These are phyloP conservation scores for Avena insularis DNA, from an alignment of 176 grass and related monocot genomes.

Conservation along the genomic window DNA sequence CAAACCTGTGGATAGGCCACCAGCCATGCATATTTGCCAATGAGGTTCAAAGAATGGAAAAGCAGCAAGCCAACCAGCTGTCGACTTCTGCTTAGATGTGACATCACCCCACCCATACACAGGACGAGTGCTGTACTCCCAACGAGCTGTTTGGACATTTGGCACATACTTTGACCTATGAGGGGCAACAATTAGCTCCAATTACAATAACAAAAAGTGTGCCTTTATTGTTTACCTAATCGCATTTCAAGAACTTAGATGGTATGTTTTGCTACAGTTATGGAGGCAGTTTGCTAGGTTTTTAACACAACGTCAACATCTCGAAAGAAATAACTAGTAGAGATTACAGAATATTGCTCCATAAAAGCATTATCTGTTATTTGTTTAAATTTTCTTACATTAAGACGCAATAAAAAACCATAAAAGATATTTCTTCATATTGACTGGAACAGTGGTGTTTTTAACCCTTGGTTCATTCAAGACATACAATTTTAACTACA, in stretches of 20 bases:
- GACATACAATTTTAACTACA: slow-evolving; percentile 10
- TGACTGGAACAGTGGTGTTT: neutral
- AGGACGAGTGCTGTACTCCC: slow-evolving; percentile 88
- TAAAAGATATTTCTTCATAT: neutral
- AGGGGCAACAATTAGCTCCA: slow-evolving; percentile 30
- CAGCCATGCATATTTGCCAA: slow-evolving; percentile 97
- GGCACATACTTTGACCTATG: slow-evolving; percentile 87
- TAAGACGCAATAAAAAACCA: neutral
- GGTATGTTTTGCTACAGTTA: neutral
- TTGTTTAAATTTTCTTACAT: neutral
- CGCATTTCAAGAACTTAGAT: neutral
- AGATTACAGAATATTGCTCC: neutral
- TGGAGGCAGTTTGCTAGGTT: slow-evolving; percentile 28
- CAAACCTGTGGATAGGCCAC: slow-evolving; percentile 90
- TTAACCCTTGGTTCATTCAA: slow-evolving; percentile 2
- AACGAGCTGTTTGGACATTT: slow-evolving; percentile 90
- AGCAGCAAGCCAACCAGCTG: slow-evolving; percentile 90
- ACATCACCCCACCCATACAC: slow-evolving; percentile 96
- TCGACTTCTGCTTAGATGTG: slow-evolving; percentile 74
- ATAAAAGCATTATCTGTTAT: neutral
- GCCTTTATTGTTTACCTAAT: neutral
- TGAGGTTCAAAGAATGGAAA: slow-evolving; percentile 99
- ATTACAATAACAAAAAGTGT: neutral
- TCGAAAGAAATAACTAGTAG: neutral
- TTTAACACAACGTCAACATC: slow-evolving; percentile 19